A percentile compares a stretch with the other conserved stretches of the same genome.
Evolutionary conservation across 441 rosid species (phyloP).

Genomic region (Arabidopsis lyrata): DNA sequence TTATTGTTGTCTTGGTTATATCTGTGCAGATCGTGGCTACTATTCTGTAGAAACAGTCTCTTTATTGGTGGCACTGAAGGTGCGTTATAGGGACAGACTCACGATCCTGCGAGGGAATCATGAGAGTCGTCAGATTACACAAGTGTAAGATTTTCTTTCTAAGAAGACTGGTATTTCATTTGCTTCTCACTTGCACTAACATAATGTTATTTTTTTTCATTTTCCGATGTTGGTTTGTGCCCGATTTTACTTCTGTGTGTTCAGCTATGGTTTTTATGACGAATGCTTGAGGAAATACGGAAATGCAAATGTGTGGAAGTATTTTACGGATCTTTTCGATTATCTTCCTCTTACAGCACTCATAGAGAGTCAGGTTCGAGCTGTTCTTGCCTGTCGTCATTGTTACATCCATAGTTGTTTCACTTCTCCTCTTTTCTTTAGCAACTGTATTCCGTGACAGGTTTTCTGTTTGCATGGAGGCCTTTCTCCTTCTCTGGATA

Average conservation of each 20-base stretch:
- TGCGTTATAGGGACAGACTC: conserved; percentile 95
- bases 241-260: conserved; percentile 14
- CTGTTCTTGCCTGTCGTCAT: conserved; percentile 1
- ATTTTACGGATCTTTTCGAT: conserved; percentile 93
- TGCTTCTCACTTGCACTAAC: neutral
- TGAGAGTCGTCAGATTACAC: conserved; percentile 97
- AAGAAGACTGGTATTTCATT: neutral
- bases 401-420: conserved; percentile 18
- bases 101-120: conserved; percentile 96
- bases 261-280: conserved; percentile 97
- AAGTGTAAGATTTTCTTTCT: conserved; percentile 69
- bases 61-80: conserved; percentile 92
- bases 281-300: conserved; percentile 98
- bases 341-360: conserved; percentile 96
- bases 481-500: conserved; percentile 94
- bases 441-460: conserved; percentile 46
- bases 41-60: conserved; percentile 98
- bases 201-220: neutral
- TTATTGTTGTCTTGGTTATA: conserved; percentile 24
- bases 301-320: conserved; percentile 98
- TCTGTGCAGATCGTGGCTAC: conserved; percentile 90
- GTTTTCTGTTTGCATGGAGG: conserved; percentile 99
- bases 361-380: conserved; percentile 96
- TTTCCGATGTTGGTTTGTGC: neutral
- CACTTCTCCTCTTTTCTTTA: conserved; percentile 27